Percentiles rank a stretch among this genome's conserved stretches.
Conservation (phyloP, 2,329 filamentous ascomycete species). For the Talaromyces sp. region DNA sequence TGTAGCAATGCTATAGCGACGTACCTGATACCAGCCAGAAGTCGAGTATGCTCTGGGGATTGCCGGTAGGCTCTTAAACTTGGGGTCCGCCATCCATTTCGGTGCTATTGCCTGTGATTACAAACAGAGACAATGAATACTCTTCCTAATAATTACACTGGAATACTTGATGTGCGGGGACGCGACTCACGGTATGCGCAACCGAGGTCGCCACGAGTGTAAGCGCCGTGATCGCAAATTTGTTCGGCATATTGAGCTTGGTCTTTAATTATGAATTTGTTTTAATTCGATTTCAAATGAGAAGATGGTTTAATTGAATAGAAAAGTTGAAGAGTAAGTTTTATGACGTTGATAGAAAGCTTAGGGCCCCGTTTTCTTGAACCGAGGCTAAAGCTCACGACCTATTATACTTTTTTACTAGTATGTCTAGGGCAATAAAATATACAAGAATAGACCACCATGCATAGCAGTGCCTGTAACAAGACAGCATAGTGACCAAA, state of each 20-base stretch:
- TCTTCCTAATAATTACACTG: not conserved
- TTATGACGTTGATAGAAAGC: not conserved
- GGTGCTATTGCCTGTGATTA: slow-evolving; percentile 16
- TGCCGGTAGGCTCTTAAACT: slow-evolving; percentile 18
- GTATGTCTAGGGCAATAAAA: too few relatives aligned
- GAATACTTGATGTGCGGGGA: not conserved
- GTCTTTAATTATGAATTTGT: not conserved
- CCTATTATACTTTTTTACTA: not conserved
- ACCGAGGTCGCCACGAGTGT: slow-evolving; percentile 18
- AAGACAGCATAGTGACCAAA: too few relatives aligned
- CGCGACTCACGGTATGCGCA: slow-evolving; percentile 21
- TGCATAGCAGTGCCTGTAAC: too few relatives aligned
- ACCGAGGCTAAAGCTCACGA: not conserved
- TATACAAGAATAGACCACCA: too few relatives aligned
- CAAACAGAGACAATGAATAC: not conserved
- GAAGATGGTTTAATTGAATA: not conserved
- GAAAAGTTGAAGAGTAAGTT: not conserved
- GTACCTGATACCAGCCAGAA: slow-evolving; percentile 26
- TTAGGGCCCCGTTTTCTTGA: not conserved
- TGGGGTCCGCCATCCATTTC: slow-evolving; percentile 21
- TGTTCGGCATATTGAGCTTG: not conserved
- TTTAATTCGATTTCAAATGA: not conserved
- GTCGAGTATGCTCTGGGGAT: slow-evolving; percentile 13
- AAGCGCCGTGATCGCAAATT: slow-evolving; percentile 10
- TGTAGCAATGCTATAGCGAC: not conserved